Conservation (phyloP, 2,329 filamentous ascomycete genomes). For the Fusarium proliferatum region DNA sequence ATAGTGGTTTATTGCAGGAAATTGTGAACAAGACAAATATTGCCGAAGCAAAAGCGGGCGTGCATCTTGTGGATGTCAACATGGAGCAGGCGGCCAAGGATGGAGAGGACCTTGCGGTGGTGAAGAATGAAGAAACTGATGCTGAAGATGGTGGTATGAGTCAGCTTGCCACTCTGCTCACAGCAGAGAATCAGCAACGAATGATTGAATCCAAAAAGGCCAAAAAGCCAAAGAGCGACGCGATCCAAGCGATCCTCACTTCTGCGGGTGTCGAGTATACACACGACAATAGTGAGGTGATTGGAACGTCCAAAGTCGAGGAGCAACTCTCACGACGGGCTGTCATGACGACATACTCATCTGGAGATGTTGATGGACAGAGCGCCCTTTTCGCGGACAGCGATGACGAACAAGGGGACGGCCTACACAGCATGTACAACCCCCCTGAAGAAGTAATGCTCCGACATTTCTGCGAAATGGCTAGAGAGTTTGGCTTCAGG, state of each 20-base stretch:
- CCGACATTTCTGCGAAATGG: slow-evolving; percentile 93
- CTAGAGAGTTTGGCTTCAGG: slow-evolving; percentile 78
- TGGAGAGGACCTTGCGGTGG: slow-evolving; percentile 55
- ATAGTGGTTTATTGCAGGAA: slow-evolving; percentile 85
- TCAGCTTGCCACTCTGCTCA: slow-evolving; percentile 71
- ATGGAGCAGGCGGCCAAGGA: slow-evolving; percentile 70
- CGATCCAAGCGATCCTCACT: slow-evolving; percentile 88
- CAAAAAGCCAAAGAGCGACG: slow-evolving; percentile 69
- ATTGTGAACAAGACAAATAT: slow-evolving; percentile 99
- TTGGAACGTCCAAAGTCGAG: slow-evolving; percentile 93
- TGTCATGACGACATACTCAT: slow-evolving; percentile 65
- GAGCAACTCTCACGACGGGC: slow-evolving; percentile 83
- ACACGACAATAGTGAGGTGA: slow-evolving; percentile 94
- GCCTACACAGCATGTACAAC: slow-evolving; percentile 64
- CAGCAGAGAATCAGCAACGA: slow-evolving; percentile 59
- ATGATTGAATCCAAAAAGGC: slow-evolving; percentile 49
- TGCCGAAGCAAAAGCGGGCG: slow-evolving; percentile 88
- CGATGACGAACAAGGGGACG: slow-evolving; percentile 50
- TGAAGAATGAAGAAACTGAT: slow-evolving; percentile 63
- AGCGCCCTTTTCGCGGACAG: slow-evolving; percentile 69
- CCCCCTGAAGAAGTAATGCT: slow-evolving; percentile 79
- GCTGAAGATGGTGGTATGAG: slow-evolving; percentile 75
- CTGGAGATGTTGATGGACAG: slow-evolving; percentile 59
- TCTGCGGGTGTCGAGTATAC: slow-evolving; percentile 93
- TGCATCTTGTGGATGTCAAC: slow-evolving; percentile 82